Conservation (phyloP, 768 basidiomycete species). For the Mycena epipterygia region DNA sequence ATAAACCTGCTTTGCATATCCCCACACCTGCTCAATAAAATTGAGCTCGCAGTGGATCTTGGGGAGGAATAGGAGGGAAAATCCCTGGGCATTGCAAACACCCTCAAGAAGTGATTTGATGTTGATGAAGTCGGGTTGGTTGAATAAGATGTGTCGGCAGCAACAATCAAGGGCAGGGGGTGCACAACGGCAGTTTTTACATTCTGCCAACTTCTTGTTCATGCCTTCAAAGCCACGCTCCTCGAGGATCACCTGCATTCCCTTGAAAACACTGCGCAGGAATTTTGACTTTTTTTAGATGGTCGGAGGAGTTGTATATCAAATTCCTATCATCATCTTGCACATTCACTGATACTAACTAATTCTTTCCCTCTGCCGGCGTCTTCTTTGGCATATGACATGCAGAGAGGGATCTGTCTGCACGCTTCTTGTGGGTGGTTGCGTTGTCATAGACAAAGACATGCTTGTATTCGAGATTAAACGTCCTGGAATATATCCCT, state of each 20-base stretch:
- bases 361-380: not conserved
- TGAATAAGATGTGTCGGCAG: not conserved
- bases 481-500: conserved; percentile 40
- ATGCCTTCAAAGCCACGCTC: not conserved
- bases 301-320: not conserved
- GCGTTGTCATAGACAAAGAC: conserved; percentile 26
- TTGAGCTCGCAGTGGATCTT: conserved; percentile 39
- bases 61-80: conserved; percentile 19
- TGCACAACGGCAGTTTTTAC: not conserved
- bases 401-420: conserved; percentile 39
- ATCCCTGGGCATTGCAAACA: not conserved
- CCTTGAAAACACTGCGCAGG: not conserved
- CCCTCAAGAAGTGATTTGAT: conserved; percentile 16
- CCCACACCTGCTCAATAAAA: conserved; percentile 43
- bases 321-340: not conserved
- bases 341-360: not conserved
- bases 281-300: not conserved
- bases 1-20: conserved; percentile 38
- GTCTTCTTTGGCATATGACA: conserved; percentile 40
- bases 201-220: not conserved
- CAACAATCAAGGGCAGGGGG: not conserved
- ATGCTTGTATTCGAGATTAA: conserved; percentile 39
- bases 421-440: conserved; percentile 31
- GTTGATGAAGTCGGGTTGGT: conserved; percentile 41
- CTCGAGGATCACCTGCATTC: not conserved